phyloP scores from a whole-genome alignment of 345 rosid genomes.

The Eucalyptus polybractea region DNA sequence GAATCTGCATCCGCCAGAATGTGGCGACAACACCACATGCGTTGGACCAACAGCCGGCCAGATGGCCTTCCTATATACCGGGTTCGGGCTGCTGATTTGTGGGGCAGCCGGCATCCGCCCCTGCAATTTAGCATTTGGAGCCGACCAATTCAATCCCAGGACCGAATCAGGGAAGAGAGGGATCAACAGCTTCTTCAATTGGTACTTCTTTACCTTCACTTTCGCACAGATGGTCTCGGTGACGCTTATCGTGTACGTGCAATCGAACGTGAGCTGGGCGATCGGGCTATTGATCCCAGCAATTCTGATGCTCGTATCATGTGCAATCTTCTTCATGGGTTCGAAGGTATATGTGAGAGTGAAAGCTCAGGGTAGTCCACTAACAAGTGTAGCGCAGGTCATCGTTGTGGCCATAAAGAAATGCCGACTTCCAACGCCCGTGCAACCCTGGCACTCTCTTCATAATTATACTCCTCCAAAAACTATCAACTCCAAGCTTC shows the following conservation, averaged over 20 bases:
- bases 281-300: conserved; percentile 7
- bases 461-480: conserved; percentile 11
- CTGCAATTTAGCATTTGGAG: conserved; percentile 14
- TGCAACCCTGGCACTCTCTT: conserved; percentile 22
- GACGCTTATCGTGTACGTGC: conserved; percentile 17
- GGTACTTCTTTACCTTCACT: conserved; percentile 16
- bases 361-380: conserved; percentile 43
- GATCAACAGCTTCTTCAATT: conserved; percentile 21
- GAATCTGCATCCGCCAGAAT: conserved; percentile 34
- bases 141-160: conserved; percentile 12
- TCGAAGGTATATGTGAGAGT: conserved; percentile 7
- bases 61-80: neutral
- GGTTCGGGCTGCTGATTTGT: neutral
- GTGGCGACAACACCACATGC: conserved; percentile 13
- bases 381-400: conserved; percentile 39
- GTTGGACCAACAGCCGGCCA: conserved; percentile 3
- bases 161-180: conserved; percentile 7
- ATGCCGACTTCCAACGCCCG: neutral
- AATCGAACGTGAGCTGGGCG: conserved; percentile 14
- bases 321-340: conserved; percentile 7
- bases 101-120: conserved; percentile 17
- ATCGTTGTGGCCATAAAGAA: conserved; percentile 18
- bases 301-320: conserved; percentile 4
- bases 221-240: conserved; percentile 5
- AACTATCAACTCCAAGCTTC: conserved; percentile 28